Base-by-base conservation (phyloP, 306 rosid species). In the Spatholobus suberectus region DNA sequence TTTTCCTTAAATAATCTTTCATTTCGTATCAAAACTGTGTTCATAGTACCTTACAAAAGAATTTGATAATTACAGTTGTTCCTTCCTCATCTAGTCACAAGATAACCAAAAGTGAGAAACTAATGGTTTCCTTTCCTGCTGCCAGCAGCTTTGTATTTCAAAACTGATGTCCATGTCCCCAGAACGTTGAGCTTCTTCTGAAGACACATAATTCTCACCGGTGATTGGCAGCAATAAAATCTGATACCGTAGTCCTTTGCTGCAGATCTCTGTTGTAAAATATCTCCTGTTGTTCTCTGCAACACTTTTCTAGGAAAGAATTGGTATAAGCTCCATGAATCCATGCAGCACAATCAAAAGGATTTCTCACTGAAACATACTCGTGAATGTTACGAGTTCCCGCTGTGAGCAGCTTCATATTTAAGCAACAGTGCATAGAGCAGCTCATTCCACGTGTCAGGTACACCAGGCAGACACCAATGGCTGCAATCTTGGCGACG, bases 391-490 rank as follows among this genome's bases (percentile, higher is more conserved):
- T 40, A 71, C 11, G 82, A 59, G 75, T 88, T 85, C 65, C 73
- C 40, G 57, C 43, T 69, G 32, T 59, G 80, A 78, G 62, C 10
- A 68, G 79, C 80, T 62, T 85, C 90, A 29, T 62, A 68, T 85
- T 90, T 94, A 32, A 93, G 84, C 78, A 89, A 32, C 6, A 89
- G 26, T 20, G 98, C 98, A 73, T 88, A 93, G 3, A 94, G 94
- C 24, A 94, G 84, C 74, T 94, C 97, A 79, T 94, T 94, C 98
- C 98, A 94, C 40, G 93, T 20, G 55, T 94, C 98, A 21, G 98
- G 98, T 46, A 93, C 96, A 62, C 98, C 98, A 52, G 98, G 98
- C 26, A 94, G 91, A 84, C 97, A 94, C 98, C 98, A 94, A 61
- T 94, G 98, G 80, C 98, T 94, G 74, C 98, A 94, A 78, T 94